phyloP scores from a whole-genome alignment of 148 eudicot genomes.

The Oxyria digyna region DNA sequence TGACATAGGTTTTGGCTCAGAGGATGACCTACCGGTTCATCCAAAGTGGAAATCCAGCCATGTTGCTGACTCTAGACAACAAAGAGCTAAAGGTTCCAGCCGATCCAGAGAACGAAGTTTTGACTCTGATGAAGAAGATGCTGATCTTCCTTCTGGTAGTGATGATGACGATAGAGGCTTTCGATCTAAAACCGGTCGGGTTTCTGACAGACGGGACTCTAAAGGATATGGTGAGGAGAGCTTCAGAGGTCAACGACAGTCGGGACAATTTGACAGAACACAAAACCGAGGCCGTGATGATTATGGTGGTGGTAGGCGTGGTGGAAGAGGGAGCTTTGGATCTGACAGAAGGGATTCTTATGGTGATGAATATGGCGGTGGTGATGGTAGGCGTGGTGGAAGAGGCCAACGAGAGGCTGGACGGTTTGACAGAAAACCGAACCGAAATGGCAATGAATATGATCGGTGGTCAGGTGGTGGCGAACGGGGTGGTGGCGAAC shows the following conservation, averaged over 20 bases:
- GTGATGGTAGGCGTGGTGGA: constrained; percentile 20
- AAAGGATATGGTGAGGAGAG: constrained; percentile 7
- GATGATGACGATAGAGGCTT: constrained; percentile 35
- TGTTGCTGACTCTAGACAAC: constrained; percentile 36
- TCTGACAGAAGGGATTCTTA: background rate
- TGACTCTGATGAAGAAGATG: constrained; percentile 51
- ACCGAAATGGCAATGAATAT: constrained; percentile 13
- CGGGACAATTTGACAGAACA: background rate
- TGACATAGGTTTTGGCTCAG: constrained; percentile 43
- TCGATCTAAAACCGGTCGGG: constrained; percentile 14
- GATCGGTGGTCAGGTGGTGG: constrained; percentile 22
- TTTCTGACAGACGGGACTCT: constrained; percentile 16
- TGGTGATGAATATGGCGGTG: background rate
- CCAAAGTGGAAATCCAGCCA: constrained; percentile 71
- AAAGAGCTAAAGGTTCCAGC: constrained; percentile 21
- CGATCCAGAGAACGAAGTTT: constrained; percentile 16
- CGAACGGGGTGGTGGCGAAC: constrained; percentile 8
- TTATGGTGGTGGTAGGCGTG: constrained; percentile 9
- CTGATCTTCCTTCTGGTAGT: constrained; percentile 30
- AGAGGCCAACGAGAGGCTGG: constrained; percentile 20
- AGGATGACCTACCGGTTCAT: constrained; percentile 66
- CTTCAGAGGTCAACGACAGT: background rate
- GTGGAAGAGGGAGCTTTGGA: constrained; percentile 13
- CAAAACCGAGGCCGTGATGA: background rate
- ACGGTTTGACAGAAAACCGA: constrained; percentile 7